These are phyloP conservation scores for Coprinopsis strossmayeri DNA, from an alignment of 768 basidiomycete species.

Conservation along the genomic window DNA sequence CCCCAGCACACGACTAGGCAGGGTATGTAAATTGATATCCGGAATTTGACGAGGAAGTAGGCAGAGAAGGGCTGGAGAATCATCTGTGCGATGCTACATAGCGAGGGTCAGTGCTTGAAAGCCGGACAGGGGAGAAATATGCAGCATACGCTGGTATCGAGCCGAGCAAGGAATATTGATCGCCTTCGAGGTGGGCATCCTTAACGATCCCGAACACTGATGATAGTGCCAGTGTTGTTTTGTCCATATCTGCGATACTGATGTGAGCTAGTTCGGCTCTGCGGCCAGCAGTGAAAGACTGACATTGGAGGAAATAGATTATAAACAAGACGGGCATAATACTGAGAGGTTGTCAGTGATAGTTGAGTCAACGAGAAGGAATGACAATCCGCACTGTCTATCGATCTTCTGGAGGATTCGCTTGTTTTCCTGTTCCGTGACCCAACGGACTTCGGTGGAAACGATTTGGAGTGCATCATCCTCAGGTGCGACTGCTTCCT, in stretches of 20 bases:
- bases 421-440: constrained; percentile 21
- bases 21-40: constrained; percentile 25
- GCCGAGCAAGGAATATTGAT: constrained; percentile 28
- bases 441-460: constrained; percentile 8
- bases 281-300: background rate
- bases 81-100: constrained; percentile 24
- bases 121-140: background rate
- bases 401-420: constrained; percentile 22
- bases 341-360: constrained; percentile 11
- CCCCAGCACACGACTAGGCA: constrained; percentile 29
- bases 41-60: constrained; percentile 25
- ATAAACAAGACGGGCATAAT: constrained; percentile 25
- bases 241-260: constrained; percentile 23
- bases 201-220: constrained; percentile 27
- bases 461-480: constrained; percentile 16
- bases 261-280: background rate
- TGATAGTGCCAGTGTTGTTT: constrained; percentile 25
- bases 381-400: constrained; percentile 17
- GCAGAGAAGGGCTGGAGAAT: constrained; percentile 27
- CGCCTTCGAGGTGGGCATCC: constrained; percentile 23
- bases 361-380: background rate
- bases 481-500: background rate
- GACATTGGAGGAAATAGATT: constrained; percentile 26
- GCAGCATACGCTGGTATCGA: constrained; percentile 24
- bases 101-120: background rate